phyloP scores from a whole-genome alignment of 176 grass and related monocot genomes.

The Aegilops bicornis region DNA sequence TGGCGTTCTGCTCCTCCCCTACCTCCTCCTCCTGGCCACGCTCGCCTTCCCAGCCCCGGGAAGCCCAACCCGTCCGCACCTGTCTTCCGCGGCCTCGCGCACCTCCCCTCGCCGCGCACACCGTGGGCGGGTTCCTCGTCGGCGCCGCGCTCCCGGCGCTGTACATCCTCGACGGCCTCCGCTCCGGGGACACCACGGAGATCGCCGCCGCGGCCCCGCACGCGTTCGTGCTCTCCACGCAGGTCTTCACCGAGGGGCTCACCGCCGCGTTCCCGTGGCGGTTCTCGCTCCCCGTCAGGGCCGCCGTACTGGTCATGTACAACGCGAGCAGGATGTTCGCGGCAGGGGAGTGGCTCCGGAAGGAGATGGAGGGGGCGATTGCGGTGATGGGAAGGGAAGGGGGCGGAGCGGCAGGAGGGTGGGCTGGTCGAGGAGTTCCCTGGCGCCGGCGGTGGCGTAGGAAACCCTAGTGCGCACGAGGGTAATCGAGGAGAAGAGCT shows the following conservation, averaged over 20 bases:
- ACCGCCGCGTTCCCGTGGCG: constrained; percentile 33
- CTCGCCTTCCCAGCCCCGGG: constrained; percentile 36
- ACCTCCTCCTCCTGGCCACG: constrained; percentile 32
- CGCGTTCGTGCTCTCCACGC: constrained; percentile 69
- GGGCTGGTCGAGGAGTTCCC: too few species aligned
- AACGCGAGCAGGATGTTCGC: background rate
- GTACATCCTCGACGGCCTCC: constrained; percentile 68
- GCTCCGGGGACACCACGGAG: constrained; percentile 38
- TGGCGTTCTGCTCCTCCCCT: constrained; percentile 30
- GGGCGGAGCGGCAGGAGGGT: too few species aligned
- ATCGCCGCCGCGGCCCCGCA: constrained; percentile 54
- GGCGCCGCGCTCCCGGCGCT: constrained; percentile 63
- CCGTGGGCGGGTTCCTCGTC: constrained; percentile 40
- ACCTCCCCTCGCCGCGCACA: constrained; percentile 37
- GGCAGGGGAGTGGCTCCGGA: too few species aligned
- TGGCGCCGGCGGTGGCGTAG: too few species aligned
- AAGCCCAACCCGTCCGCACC: constrained; percentile 22
- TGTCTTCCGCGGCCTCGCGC: constrained; percentile 23
- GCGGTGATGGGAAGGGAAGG: too few species aligned
- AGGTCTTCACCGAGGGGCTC: constrained; percentile 83
- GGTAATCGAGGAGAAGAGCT: too few species aligned
- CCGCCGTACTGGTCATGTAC: constrained; percentile 60
- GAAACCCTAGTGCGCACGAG: too few species aligned
- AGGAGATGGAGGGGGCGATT: too few species aligned
- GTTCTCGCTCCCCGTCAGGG: constrained; percentile 77